Evolutionary conservation across 2,329 filamentous ascomycete species (phyloP), one percentile per base, ranked within the genome.

Genomic region (Didymella lethalis): DNA sequence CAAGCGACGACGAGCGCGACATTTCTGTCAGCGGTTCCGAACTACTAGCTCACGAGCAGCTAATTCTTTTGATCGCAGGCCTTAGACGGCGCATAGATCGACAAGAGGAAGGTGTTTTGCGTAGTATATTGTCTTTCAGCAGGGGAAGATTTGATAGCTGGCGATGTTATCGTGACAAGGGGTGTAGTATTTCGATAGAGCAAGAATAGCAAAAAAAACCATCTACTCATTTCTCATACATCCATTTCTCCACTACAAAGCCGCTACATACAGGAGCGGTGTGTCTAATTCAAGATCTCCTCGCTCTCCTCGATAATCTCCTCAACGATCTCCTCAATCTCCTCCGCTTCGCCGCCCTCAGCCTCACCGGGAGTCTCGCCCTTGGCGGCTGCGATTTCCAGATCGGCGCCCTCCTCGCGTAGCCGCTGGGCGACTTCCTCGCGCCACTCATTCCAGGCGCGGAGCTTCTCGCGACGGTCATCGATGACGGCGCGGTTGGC

Each of bases 401-500:
- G 79, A 32, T 72, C 72, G 20, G 89, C 80, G 63, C 83, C 84
- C 68, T 88, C 87, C 52, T 75, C 74, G 32, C 73, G 64, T 31
- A 94, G 77, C 71, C 96, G 88, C 69, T 86, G 84, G 65, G 85
- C 85, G 79, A 90, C 88, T 66, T 85, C 82, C 71, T 87, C 86
- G 75, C 93, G 86, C 92, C 93, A 99, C 57, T 87, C 87, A 70
- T 89, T 78, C 95, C 95, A 99, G 80, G 98, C 94, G 67, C 90
- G 87, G 70, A 99, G 88, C 74, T 92, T 82, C 71, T 87, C 84
- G 75, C 94, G 88, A 68, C 95, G 88, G 68, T 88, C 88, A 80
- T 98, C 94, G 63, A 99, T 90, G 49, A 99, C 93, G 34, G 93
- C 94, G 72, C 93, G 88, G 81, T 98, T 95, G 70, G 94, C 95